These are phyloP conservation scores for Jimgerdemannia flammicorona DNA, from an alignment of 192 early-diverging fungal species.

Conservation along the genomic window DNA sequence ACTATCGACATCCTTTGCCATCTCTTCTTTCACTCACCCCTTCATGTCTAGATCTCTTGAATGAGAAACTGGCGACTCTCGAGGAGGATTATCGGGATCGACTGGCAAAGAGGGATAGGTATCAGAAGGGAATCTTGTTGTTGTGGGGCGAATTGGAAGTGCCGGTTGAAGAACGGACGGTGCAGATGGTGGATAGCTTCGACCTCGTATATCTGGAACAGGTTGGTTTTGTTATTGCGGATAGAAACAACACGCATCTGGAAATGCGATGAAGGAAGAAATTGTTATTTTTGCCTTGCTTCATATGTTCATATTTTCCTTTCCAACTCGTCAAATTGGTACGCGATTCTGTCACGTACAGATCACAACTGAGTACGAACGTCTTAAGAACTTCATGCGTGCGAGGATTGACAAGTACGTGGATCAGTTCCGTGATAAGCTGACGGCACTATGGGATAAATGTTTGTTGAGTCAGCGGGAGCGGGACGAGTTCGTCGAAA, in stretches of 20 bases:
- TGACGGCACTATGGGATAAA: constrained; percentile 37
- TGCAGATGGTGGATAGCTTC: constrained; percentile 4
- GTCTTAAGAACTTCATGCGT: constrained; percentile 11
- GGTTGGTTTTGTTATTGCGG: not conserved
- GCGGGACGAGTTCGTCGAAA: constrained; percentile 31
- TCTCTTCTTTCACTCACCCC: constrained; percentile 35
- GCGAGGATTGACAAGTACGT: constrained; percentile 21
- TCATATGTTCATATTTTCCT: not conserved
- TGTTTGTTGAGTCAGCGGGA: constrained; percentile 38
- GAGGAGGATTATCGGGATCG: constrained; percentile 36
- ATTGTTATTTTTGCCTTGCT: no score
- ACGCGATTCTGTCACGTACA: not conserved
- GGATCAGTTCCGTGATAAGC: constrained; percentile 17
- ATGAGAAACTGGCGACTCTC: constrained; percentile 23
- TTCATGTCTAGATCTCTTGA: constrained; percentile 30
- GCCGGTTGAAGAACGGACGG: not conserved
- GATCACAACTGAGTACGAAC: constrained; percentile 16
- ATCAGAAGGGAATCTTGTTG: constrained; percentile 10
- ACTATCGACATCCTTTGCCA: constrained; percentile 23
- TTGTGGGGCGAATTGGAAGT: constrained; percentile 29
- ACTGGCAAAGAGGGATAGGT: constrained; percentile 22
- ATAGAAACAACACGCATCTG: no score
- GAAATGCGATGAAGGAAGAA: no score
- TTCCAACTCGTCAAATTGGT: not conserved
- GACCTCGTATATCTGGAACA: constrained; percentile 10